These are phyloP conservation scores for Halteria grandinella DNA, from an alignment of 73 alveolate genomes.

Conservation along the genomic window DNA sequence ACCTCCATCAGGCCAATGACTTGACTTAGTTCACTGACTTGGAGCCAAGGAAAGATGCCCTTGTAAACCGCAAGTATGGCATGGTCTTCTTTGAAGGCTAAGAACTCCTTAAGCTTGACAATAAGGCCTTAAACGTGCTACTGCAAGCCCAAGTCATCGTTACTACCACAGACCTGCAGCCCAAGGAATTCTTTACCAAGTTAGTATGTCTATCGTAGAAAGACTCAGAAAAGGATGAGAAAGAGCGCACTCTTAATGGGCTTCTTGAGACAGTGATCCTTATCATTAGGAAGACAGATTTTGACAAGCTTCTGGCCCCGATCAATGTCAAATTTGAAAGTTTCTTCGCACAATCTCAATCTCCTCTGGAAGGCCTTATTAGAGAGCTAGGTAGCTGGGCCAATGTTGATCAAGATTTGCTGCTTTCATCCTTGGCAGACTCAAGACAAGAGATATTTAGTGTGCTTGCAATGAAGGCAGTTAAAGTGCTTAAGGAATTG, in stretches of 20 bases:
- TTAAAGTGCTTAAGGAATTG: background rate
- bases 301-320: constrained; percentile 2
- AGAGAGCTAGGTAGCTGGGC: constrained; percentile 15
- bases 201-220: background rate
- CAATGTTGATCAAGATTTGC: background rate
- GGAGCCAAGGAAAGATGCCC: background rate
- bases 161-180: constrained; percentile 15
- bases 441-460: background rate
- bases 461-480: background rate
- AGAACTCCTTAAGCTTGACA: constrained; percentile 5
- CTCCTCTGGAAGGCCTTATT: background rate
- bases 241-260: background rate
- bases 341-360: background rate
- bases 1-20: constrained; percentile 1
- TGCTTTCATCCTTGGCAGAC: background rate
- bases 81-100: constrained; percentile 5
- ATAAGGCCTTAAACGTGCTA: background rate
- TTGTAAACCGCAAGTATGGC: background rate
- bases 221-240: constrained; percentile 35
- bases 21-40: background rate
- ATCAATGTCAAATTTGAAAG: background rate
- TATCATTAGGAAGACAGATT: constrained; percentile 4
- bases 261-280: constrained; percentile 8
- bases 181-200: constrained; percentile 21
- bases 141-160: constrained; percentile 2